These are phyloP conservation scores for Mycena kentingensis DNA, from an alignment of 768 basidiomycete species.

Conservation along the genomic window DNA sequence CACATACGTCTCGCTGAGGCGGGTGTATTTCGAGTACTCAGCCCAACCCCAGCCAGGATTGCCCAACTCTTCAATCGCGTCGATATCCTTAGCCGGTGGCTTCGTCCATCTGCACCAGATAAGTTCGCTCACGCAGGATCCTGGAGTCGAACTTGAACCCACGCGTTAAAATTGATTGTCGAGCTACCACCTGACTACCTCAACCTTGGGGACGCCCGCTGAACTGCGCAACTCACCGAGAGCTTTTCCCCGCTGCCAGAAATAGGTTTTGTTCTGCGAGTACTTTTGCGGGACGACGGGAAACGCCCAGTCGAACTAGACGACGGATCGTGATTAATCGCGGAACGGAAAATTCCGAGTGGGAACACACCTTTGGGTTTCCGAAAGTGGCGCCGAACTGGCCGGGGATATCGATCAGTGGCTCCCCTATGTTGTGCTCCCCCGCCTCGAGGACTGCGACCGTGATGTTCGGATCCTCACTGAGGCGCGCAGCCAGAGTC, in stretches of 20 bases:
- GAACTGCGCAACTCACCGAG: slow-evolving; percentile 36
- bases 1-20: slow-evolving; percentile 30
- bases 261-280: slow-evolving; percentile 13
- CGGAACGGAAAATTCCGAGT: no score
- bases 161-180: neutral
- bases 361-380: no score
- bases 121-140: neutral
- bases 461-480: slow-evolving; percentile 34
- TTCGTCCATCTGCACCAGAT: slow-evolving; percentile 10
- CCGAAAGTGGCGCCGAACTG: slow-evolving; percentile 22
- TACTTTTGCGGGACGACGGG: slow-evolving; percentile 21
- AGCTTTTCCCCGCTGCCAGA: slow-evolving; percentile 7
- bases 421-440: slow-evolving; percentile 22
- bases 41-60: slow-evolving; percentile 42
- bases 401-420: slow-evolving; percentile 24
- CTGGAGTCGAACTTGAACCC: neutral
- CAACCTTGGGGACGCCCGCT: slow-evolving; percentile 30
- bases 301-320: slow-evolving; percentile 26
- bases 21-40: slow-evolving; percentile 29
- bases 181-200: slow-evolving; percentile 30
- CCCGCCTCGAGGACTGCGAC: slow-evolving; percentile 41
- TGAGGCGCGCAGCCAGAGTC: slow-evolving; percentile 40
- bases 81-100: no score
- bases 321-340: no score
- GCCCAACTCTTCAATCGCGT: slow-evolving; percentile 34